Percentiles rank a stretch among this genome's conserved stretches.
Evolutionary conservation across 2,329 filamentous ascomycete species (phyloP).

Genomic region (Colletotrichum chrysophilum): DNA sequence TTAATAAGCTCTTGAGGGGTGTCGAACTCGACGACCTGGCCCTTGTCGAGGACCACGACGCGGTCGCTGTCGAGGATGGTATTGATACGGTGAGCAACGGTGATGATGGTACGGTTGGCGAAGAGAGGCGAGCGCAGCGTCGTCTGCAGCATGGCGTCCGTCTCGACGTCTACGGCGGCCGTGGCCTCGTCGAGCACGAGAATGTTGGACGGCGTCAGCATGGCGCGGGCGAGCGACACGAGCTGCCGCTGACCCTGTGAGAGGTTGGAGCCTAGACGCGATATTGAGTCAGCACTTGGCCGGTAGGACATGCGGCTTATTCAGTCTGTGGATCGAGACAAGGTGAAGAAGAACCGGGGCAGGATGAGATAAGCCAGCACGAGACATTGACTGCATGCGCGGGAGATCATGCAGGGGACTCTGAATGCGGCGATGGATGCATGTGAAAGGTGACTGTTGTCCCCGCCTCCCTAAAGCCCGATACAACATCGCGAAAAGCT

Average conservation of each 20-base stretch:
- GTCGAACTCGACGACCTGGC: conserved; percentile 91
- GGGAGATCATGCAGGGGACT: conserved; percentile 38
- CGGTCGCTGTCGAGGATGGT: conserved; percentile 90
- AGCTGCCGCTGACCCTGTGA: conserved; percentile 95
- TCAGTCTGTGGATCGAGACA: background rate
- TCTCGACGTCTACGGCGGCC: conserved; percentile 73
- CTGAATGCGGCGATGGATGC: conserved; percentile 23
- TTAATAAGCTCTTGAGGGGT: conserved; percentile 80
- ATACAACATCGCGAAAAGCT: background rate
- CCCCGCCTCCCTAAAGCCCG: background rate
- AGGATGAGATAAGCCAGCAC: conserved; percentile 27
- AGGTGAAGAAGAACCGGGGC: conserved; percentile 1
- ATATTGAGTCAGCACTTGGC: conserved; percentile 24
- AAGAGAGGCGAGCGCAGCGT: conserved; percentile 73
- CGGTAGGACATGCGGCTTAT: conserved; percentile 17
- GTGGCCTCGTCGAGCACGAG: conserved; percentile 97
- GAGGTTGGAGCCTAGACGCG: conserved; percentile 79
- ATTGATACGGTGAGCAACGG: conserved; percentile 97
- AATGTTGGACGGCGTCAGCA: conserved; percentile 96
- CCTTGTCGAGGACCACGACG: conserved; percentile 91
- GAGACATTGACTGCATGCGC: conserved; percentile 36
- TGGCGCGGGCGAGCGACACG: conserved; percentile 88
- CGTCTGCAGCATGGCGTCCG: conserved; percentile 69
- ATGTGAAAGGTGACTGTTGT: conserved; percentile 7
- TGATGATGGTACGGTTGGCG: conserved; percentile 93